Conservation (phyloP, 2,329 filamentous ascomycete genomes). For the Talaromyces sp. region DNA sequence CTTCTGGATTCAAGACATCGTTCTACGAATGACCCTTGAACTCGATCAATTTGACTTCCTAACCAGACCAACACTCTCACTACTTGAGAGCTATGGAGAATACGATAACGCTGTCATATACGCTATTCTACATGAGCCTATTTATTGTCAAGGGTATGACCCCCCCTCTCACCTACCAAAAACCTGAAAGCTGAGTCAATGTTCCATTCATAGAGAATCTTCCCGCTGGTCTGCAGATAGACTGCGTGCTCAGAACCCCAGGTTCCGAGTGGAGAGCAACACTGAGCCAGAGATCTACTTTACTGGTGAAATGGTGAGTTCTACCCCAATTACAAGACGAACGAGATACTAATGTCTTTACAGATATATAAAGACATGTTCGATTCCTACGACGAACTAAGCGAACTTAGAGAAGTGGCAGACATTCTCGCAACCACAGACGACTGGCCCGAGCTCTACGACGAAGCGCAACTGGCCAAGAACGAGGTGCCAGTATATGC, state of each 20-base stretch:
- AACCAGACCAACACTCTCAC: conserved; percentile 65
- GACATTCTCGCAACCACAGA: conserved; percentile 64
- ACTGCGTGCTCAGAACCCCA: conserved; percentile 31
- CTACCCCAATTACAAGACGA: neutral
- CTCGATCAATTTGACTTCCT: conserved; percentile 72
- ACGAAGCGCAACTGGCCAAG: conserved; percentile 64
- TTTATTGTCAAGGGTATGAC: conserved; percentile 72
- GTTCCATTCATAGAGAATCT: conserved; percentile 37
- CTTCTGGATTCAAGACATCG: conserved; percentile 47
- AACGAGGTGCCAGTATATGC: conserved; percentile 86
- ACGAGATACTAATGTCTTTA: conserved; percentile 3
- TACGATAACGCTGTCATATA: conserved; percentile 81
- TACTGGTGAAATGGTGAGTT: conserved; percentile 75
- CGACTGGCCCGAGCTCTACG: conserved; percentile 74
- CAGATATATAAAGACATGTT: conserved; percentile 78
- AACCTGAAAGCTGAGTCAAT: neutral
- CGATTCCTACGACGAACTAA: conserved; percentile 71
- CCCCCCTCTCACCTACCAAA: too few relatives aligned
- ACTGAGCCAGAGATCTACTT: conserved; percentile 63
- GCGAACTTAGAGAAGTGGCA: conserved; percentile 64
- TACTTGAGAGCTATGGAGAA: conserved; percentile 62
- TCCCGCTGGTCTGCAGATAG: conserved; percentile 71
- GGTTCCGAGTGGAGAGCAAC: conserved; percentile 45
- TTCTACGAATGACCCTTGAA: conserved; percentile 68
- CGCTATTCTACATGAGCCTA: conserved; percentile 78